Base-by-base conservation (phyloP, 2,329 filamentous ascomycete species). In the Aspergillus novoparasiticus region DNA sequence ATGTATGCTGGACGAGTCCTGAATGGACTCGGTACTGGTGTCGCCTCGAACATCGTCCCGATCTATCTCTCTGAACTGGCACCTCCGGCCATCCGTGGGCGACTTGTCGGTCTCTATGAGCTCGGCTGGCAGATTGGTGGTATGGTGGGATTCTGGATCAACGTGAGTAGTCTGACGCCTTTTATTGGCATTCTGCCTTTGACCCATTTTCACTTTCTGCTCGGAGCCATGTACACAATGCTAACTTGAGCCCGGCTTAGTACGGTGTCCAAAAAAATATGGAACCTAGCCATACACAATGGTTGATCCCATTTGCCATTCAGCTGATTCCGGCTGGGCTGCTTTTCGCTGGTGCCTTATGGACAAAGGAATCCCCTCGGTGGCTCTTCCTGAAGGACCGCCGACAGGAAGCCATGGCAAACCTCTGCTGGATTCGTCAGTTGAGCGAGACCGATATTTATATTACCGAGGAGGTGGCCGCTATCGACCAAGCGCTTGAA, bases 391-490 rank as follows among this genome's bases (percentile, higher is more conserved):
- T 83, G 30, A 84, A 89, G 72, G 89, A 89, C 69, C 84, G 87
- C 1, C 90, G 88, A 83, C 87, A 90, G 32, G 85, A 91, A 71
- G 86, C 87, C 1, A 79, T 87, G 54, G 71, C 79, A 28, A 84
- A 87, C 54, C 81, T 90, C 39, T 75, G 72, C 68, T 79, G 76
- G 75, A 72, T 79, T 23, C 76, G 83, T 39, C 69, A 78, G 8
- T 75, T 82, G 14, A 72, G 80, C 8, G 64, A 67, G 19, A 64
- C 71, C 6, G 71, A 80, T 65, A 78, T 86, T 14, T 93, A 93
- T 72, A 89, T 94, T 55, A 79, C 89, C 3, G 90, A 93, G 73
- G 91, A 94, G 76, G 82, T 93, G 21, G 83, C 83, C 57, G 88
- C 85, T 66, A 89, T 93, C 59, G 89, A 93, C 57, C 82, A 85